phyloP scores from a whole-genome alignment of 768 basidiomycete genomes.

The Albatrellus ellisii region DNA sequence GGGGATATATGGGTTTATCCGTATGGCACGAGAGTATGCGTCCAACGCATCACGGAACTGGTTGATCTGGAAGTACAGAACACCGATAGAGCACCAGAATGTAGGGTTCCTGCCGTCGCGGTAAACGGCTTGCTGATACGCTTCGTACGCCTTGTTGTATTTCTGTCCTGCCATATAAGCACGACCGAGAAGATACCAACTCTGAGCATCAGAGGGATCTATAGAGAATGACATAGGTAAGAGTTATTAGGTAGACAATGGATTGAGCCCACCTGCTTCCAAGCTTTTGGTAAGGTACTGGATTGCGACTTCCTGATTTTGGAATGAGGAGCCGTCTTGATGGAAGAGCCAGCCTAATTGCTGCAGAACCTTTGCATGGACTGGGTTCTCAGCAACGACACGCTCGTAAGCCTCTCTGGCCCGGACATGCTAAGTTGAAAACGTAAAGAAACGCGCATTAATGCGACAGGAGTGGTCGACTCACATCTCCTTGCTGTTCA shows the following conservation, averaged over 20 bases:
- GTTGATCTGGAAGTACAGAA: conserved; percentile 99
- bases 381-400: conserved; percentile 85
- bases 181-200: conserved; percentile 97
- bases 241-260: neutral
- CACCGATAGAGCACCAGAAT: conserved; percentile 99
- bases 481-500: conserved; percentile 94
- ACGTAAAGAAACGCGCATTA: conserved; percentile 7
- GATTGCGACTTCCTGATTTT: conserved; percentile 91
- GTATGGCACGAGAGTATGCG: conserved; percentile 96
- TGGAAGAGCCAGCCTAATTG: conserved; percentile 98
- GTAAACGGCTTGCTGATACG: conserved; percentile 98
- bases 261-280: conserved; percentile 63
- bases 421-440: conserved; percentile 49
- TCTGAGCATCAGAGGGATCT: conserved; percentile 95
- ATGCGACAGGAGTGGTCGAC: conserved; percentile 19
- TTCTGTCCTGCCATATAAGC: conserved; percentile 98
- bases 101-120: conserved; percentile 98
- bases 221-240: conserved; percentile 4
- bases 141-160: conserved; percentile 99
- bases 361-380: conserved; percentile 93
- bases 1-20: conserved; percentile 95
- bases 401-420: conserved; percentile 96
- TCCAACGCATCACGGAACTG: conserved; percentile 98
- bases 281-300: conserved; percentile 89
- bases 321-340: conserved; percentile 88